Evolutionary conservation across 495 filamentous ascomycete genomes (phyloP), one percentile per base, ranked within the genome.

Genomic region (Penicillium canescens): DNA sequence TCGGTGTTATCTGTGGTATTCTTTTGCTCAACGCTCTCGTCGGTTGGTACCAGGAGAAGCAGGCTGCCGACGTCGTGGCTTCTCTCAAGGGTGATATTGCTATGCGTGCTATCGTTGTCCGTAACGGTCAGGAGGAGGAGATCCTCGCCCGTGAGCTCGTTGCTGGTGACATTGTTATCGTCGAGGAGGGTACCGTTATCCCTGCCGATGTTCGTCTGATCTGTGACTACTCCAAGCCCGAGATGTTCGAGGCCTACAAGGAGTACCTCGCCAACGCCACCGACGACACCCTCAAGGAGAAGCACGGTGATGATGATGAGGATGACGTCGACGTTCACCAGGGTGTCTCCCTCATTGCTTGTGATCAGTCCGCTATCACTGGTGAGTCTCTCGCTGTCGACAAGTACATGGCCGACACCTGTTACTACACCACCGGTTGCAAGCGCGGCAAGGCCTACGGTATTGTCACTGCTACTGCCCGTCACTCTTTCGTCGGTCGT

Each of bases 31-130:
- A 92, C 75, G 89, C 89, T 52, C 65, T 78, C 47, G 88, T 91
- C 67, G 88, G 88, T 76, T 92, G 87, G 82, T 92, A 91, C 70
- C 88, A 92, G 70, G 89, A 92, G 71, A 91, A 90, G 75, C 87
- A 90, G 74, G 89, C 89, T 55, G 88, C 87, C 54, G 89, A 92
- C 70, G 87, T 92, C 61, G 89, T 92, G 54, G 87, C 87, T 50
- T 82, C 77, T 52, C 75, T 92, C 38, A 91, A 90, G 75, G 89
- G 89, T 77, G 88, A 91, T 62, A 92, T 92, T 68, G 88, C 89
- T 54, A 88, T 92, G 85, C 85, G 82, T 69, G 83, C 86, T 46
- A 73, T 76, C 60, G 86, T 90, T 62, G 67, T 91, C 55, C 87
- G 88, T 60, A 78, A 90, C 69, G 87, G 88, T 51, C 71, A 77